Base-by-base conservation (phyloP, 768 basidiomycete genomes). In the Serendipita sp. region DNA sequence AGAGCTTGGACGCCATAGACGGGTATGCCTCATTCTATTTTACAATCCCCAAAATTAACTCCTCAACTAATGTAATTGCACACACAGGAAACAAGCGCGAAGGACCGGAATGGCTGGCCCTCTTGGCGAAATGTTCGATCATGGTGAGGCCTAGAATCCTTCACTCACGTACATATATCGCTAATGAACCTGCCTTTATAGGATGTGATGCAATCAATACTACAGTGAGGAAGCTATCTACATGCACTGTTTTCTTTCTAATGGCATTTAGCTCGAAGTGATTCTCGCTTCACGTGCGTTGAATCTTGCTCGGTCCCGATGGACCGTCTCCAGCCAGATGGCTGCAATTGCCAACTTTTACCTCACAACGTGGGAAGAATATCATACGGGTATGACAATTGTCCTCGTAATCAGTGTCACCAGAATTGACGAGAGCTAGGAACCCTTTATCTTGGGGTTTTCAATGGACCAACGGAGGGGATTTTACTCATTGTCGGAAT, bases 51-150 rank as follows among this genome's bases (percentile, higher is more conserved):
- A 46, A 38, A 46, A 18, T 18, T 46, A 2, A 63, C 36, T 15
- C 48, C 15, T 45, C 44, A 41, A 15, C 15, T 36, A n/a, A 23
- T 67, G 13, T 41, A 7, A 1, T 41, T 70, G 11, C 62, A 7
- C 32, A 34, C 54, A 2, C 68, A 91, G 95, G 15, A 97, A 97
- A 73, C 96, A 99, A 75, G 96, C 96, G 23, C 78, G 96, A 67
- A 77, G 95, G 62, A 95, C 93, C 0, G 92, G 92, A 1, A 98
- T 96, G 90, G 88, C 92, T n/a, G 91, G 96, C 3, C 95, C 95
- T 30, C 76, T 98, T 36, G 96, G 96, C 16, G 90, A 99, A 74
- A 86, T 98, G 85, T 99, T 99, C 73, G 96, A 99, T 72, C 96
- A 98, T 74, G 95, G 93, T 86, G 69, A 58, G 78, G 70, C 44